Conservation (phyloP, 306 rosid species). For the Cucurbita argyrosperma region DNA sequence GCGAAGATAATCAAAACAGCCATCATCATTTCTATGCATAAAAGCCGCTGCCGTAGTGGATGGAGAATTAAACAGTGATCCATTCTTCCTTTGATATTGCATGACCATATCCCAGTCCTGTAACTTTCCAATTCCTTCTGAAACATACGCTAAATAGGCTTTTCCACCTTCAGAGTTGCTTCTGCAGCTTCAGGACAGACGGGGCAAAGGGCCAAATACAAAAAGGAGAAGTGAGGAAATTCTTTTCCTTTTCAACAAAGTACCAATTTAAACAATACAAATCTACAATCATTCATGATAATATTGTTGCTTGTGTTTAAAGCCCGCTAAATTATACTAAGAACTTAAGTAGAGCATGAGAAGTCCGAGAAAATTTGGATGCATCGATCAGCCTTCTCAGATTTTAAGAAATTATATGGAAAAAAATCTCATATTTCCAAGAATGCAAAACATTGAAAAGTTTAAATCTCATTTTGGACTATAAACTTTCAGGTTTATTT, state of each 20-base stretch:
- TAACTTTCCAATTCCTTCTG: slow-evolving; percentile 49
- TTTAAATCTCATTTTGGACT: neutral
- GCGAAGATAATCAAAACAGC: slow-evolving; percentile 46
- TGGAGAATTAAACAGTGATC: slow-evolving; percentile 70
- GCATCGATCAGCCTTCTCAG: neutral
- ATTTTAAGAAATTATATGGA: neutral
- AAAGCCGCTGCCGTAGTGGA: slow-evolving; percentile 69
- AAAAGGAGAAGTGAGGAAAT: neutral
- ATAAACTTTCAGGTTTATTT: too few species aligned
- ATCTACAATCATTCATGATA: neutral
- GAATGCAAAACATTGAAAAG: neutral
- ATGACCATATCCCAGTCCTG: slow-evolving; percentile 45
- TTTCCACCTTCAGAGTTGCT: slow-evolving; percentile 48
- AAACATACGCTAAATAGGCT: slow-evolving; percentile 62
- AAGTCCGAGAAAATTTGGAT: neutral
- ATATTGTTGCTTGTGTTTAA: neutral
- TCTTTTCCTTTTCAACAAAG: neutral
- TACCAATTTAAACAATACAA: neutral
- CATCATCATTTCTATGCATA: slow-evolving; percentile 36
- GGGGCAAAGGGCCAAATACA: neutral
- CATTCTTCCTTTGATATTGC: slow-evolving; percentile 75
- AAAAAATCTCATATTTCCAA: neutral
- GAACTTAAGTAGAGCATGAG: neutral
- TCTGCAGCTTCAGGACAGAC: slow-evolving; percentile 19
- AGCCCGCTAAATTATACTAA: neutral